Evolutionary conservation across 2,329 filamentous ascomycete genomes (phyloP).

Genomic region (Neophaeococcomyces mojaviensis): DNA sequence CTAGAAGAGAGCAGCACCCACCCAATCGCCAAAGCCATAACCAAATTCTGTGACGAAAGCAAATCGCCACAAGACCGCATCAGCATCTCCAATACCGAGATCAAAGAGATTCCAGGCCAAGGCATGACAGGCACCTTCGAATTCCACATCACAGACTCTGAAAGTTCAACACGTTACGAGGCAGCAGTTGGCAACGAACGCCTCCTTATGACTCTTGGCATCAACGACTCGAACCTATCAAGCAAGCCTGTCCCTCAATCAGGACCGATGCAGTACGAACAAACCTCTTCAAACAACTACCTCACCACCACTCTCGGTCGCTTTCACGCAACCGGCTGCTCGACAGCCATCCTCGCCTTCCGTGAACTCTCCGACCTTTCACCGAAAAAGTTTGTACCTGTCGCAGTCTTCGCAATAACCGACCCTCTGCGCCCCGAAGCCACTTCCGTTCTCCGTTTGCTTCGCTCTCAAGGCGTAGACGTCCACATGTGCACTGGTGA

Average conservation of each 20-base stretch:
- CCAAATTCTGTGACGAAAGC: conserved; percentile 37
- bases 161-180: conserved; percentile 30
- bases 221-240: background rate
- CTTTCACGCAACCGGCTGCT: conserved; percentile 37
- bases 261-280: conserved; percentile 4
- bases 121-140: conserved; percentile 49
- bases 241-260: conserved; percentile 9
- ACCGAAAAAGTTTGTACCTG: conserved; percentile 36
- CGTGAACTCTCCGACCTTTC: conserved; percentile 20
- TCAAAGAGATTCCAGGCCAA: conserved; percentile 51
- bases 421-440: conserved; percentile 76
- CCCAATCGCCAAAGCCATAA: conserved; percentile 51
- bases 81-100: conserved; percentile 28
- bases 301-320: conserved; percentile 29
- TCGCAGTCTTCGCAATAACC: conserved; percentile 65
- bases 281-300: conserved; percentile 28
- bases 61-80: conserved; percentile 11
- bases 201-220: conserved; percentile 32
- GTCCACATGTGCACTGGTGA: conserved; percentile 94
- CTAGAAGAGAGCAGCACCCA: conserved; percentile 55
- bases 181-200: conserved; percentile 53
- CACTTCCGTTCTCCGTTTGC: conserved; percentile 52
- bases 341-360: conserved; percentile 38
- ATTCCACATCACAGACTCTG: conserved; percentile 21
- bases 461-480: conserved; percentile 54